Evolutionary conservation across 768 basidiomycete species (phyloP).

Genomic region (Hygrocybe punicea): DNA sequence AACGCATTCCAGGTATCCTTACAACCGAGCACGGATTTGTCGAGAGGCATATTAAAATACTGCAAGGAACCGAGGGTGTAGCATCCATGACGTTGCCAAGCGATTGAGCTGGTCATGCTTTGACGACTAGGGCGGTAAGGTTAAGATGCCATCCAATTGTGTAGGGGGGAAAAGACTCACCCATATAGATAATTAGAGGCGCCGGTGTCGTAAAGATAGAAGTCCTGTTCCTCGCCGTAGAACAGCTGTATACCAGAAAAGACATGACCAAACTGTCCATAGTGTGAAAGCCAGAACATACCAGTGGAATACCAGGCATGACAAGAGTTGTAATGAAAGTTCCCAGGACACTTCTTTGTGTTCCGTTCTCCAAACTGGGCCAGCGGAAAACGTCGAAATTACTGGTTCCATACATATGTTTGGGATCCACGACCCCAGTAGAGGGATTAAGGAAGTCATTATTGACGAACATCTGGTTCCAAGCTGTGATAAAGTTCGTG

Average conservation of each 20-base stretch:
- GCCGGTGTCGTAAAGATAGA: conserved; percentile 85
- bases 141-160: background rate
- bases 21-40: conserved; percentile 76
- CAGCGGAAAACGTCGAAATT: conserved; percentile 96
- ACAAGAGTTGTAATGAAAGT: conserved; percentile 76
- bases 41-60: conserved; percentile 91
- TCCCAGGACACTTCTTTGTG: conserved; percentile 68
- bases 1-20: conserved; percentile 88
- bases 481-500: conserved; percentile 80
- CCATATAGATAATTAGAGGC: conserved; percentile 91
- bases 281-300: conserved; percentile 30
- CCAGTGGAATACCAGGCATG: conserved; percentile 84
- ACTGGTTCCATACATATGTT: conserved; percentile 88
- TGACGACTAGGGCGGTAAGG: conserved; percentile 60
- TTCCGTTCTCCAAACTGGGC: conserved; percentile 85
- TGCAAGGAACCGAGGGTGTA: conserved; percentile 86
- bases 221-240: conserved; percentile 91
- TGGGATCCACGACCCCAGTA: conserved; percentile 67
- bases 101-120: conserved; percentile 78
- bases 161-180: conserved; percentile 39
- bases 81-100: conserved; percentile 93
- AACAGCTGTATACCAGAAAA: conserved; percentile 47
- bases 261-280: background rate
- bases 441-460: conserved; percentile 81
- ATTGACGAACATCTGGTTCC: conserved; percentile 88